These are phyloP conservation scores for Exophiala dermatitidis DNA, from an alignment of 2,329 filamentous ascomycete genomes.

Conservation along the genomic window DNA sequence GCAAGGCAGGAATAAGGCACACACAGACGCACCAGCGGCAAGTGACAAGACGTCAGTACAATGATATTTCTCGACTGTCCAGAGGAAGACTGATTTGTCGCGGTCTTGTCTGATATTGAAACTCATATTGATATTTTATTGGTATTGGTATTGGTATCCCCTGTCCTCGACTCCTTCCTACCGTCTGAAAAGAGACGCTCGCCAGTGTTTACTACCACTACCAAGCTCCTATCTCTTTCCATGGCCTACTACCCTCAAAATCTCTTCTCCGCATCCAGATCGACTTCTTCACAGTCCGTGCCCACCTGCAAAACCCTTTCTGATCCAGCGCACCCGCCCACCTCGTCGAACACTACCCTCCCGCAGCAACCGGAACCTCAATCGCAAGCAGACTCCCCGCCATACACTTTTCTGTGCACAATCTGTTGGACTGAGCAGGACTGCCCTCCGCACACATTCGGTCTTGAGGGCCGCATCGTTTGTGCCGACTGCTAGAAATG, in stretches of 20 bases:
- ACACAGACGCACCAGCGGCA: too few species aligned
- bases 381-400: neutral
- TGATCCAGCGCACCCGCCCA: neutral
- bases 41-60: too few species aligned
- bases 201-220: too few species aligned
- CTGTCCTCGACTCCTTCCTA: too few species aligned
- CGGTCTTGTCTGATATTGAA: too few species aligned
- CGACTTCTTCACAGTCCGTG: neutral
- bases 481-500: conserved; percentile 26
- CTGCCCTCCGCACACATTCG: conserved; percentile 16
- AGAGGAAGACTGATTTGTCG: too few species aligned
- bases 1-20: too few species aligned
- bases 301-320: neutral
- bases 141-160: too few species aligned
- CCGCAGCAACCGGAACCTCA: neutral
- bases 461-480: conserved; percentile 20
- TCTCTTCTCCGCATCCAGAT: neutral
- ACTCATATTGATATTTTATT: too few species aligned
- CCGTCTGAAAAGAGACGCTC: neutral
- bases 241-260: neutral
- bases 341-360: too few species aligned
- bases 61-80: too few species aligned
- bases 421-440: conserved; percentile 19
- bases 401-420: conserved; percentile 19
- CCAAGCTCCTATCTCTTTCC: too few species aligned